phyloP scores from a whole-genome alignment of 2,329 filamentous ascomycete species.

The Incumbomyces delicatus region DNA sequence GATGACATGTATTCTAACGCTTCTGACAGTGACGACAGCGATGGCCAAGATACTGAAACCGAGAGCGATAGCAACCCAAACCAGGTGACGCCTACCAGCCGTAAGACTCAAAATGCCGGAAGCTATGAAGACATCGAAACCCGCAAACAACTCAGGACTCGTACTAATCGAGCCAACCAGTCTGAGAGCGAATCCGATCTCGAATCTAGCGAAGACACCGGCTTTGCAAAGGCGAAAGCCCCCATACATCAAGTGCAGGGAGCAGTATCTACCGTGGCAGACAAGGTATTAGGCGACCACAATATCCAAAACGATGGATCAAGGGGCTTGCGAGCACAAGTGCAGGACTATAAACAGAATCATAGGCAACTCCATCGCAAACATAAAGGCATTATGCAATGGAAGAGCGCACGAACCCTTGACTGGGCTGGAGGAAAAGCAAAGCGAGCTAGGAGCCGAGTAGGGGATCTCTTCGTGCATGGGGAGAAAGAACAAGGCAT shows the following conservation, averaged over 20 bases:
- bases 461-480: slow-evolving; percentile 46
- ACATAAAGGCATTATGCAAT: slow-evolving; percentile 66
- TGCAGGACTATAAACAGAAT: slow-evolving; percentile 55
- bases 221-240: slow-evolving; percentile 3
- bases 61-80: slow-evolving; percentile 1
- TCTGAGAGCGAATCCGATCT: slow-evolving; percentile 10
- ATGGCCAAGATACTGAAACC: slow-evolving; percentile 5
- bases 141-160: slow-evolving; percentile 12
- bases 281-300: slow-evolving; percentile 11
- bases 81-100: slow-evolving; percentile 8
- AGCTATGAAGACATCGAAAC: slow-evolving; percentile 7
- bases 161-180: slow-evolving; percentile 13
- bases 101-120: slow-evolving; percentile 12
- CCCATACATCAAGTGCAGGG: slow-evolving; percentile 10
- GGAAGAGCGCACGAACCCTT: slow-evolving; percentile 47
- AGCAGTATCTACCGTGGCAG: slow-evolving; percentile 2
- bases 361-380: slow-evolving; percentile 60
- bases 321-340: slow-evolving; percentile 28
- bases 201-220: neutral
- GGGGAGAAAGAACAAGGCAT: slow-evolving; percentile 45
- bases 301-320: slow-evolving; percentile 20
- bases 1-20: slow-evolving; percentile 54
- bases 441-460: slow-evolving; percentile 38
- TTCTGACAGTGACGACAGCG: slow-evolving; percentile 12
- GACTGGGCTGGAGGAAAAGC: slow-evolving; percentile 53